Evolutionary conservation across 768 basidiomycete species (phyloP), one percentile per base, ranked within the genome.

Genomic region (Termitomyces titanicus): DNA sequence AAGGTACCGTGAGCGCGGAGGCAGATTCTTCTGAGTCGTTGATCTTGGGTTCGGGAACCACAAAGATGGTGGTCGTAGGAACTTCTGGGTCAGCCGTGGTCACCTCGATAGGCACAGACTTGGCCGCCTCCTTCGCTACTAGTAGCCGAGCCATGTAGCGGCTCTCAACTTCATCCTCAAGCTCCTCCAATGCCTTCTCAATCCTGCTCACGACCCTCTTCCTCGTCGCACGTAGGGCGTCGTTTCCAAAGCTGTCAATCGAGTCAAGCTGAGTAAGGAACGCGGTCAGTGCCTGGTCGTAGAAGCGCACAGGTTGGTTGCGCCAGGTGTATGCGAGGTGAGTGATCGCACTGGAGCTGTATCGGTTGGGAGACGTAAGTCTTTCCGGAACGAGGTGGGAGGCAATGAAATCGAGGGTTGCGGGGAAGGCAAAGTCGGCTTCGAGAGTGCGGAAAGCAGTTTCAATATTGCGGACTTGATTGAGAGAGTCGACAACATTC

Each of bases 251-350:
- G 58, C 83, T 85, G 31, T 83, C 77, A 27, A 90, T 74, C 0
- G 73, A 76, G 61, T 90, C 88, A 24, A 89, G 73, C 56, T 76
- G 72, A 11, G 73, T 63, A 18, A 91, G 68, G 24, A 91, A 73
- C 38, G 74, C 69, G 48, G 75, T 75, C n/a, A 89, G 69, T 18
- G 79, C 76, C 60, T 88, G 78, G 60, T 85, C 81, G 68, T 86
- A 84, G 58, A 74, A 78, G 52, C 83, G 83, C 37, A 89, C 70
- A 0, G 82, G 78, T 25, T 80, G 78, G 65, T 89, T 90, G 45
- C 65, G 69, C 10, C 79, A 61, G 25, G 81, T 82, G 72, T 79
- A 88, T 4, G 81, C 74, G 10, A 91, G 78, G 35, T 70, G 70
- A 7, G 69, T 64, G n/a, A 65, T 66, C 4, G 61, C 54, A 15